phyloP scores from a whole-genome alignment of 345 rosid genomes.

The Crucihimalaya himalaica region DNA sequence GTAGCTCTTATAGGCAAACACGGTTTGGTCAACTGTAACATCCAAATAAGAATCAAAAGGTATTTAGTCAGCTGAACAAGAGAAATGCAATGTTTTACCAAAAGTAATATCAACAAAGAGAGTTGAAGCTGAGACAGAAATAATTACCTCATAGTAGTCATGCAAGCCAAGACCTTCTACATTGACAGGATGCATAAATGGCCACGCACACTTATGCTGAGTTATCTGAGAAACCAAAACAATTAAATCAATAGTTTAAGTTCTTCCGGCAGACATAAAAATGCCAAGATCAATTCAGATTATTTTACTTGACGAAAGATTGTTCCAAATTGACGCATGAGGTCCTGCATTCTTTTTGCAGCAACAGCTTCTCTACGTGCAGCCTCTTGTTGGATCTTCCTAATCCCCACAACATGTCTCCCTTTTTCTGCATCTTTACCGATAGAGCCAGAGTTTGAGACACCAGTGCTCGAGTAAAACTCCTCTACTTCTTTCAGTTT shows the following conservation, averaged over 20 bases:
- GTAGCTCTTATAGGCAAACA: neutral
- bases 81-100: neutral
- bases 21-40: neutral
- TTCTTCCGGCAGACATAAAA: neutral
- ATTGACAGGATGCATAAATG: conserved; percentile 90
- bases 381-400: conserved; percentile 76
- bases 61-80: neutral
- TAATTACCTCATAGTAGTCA: conserved; percentile 77
- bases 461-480: conserved; percentile 49
- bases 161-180: conserved; percentile 81
- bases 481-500: conserved; percentile 69
- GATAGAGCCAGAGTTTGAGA: conserved; percentile 50
- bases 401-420: conserved; percentile 54
- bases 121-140: conserved; percentile 2
- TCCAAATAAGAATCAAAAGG: neutral
- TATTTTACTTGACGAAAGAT: conserved; percentile 59
- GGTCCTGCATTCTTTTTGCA: conserved; percentile 91
- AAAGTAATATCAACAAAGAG: neutral
- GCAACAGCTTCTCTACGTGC: conserved; percentile 71
- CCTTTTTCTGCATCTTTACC: conserved; percentile 61
- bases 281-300: neutral
- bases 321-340: conserved; percentile 76
- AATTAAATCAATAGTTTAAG: neutral
- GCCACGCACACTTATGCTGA: conserved; percentile 88
- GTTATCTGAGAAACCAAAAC: conserved; percentile 55